phyloP scores from a whole-genome alignment of 805 yeast species.

The Lachancea thermotolerans region DNA sequence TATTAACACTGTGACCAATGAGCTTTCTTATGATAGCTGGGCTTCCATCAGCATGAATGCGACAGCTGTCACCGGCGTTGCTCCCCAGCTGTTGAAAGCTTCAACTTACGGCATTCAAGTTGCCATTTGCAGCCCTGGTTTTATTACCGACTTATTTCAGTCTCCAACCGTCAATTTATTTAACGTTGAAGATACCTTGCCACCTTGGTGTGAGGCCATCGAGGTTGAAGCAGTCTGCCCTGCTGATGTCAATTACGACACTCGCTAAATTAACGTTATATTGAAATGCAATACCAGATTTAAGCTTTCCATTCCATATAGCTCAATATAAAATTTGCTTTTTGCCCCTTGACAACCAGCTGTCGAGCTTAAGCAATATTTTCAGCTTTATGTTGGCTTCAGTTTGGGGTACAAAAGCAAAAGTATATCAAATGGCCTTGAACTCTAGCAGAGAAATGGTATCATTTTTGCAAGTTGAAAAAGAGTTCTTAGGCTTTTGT shows the following conservation, averaged over 20 bases:
- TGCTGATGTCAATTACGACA: neutral
- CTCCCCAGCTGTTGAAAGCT: conserved; percentile 12
- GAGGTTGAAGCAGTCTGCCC: conserved; percentile 11
- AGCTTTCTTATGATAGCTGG: conserved; percentile 13
- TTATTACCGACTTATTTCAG: conserved; percentile 8
- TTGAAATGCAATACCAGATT: too few relatives aligned
- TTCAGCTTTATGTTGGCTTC: too few relatives aligned
- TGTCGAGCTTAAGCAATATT: too few relatives aligned
- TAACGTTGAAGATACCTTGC: conserved; percentile 9
- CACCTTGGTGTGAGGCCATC: conserved; percentile 11
- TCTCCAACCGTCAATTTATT: conserved; percentile 15
- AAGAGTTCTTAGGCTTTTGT: too few relatives aligned
- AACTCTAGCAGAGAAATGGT: too few relatives aligned
- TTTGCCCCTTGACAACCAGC: too few relatives aligned
- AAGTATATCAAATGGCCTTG: too few relatives aligned
- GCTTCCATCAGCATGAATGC: conserved; percentile 8
- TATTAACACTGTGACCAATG: conserved; percentile 12
- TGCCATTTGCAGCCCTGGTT: conserved; percentile 13
- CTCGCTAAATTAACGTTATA: too few relatives aligned
- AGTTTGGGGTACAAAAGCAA: too few relatives aligned
- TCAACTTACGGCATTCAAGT: conserved; percentile 13
- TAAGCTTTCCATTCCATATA: too few relatives aligned
- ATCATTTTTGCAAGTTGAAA: too few relatives aligned
- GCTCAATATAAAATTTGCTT: too few relatives aligned
- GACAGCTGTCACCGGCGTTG: conserved; percentile 9